Base-by-base conservation (phyloP, 2,329 filamentous ascomycete species). In the Tolypocladium album region DNA sequence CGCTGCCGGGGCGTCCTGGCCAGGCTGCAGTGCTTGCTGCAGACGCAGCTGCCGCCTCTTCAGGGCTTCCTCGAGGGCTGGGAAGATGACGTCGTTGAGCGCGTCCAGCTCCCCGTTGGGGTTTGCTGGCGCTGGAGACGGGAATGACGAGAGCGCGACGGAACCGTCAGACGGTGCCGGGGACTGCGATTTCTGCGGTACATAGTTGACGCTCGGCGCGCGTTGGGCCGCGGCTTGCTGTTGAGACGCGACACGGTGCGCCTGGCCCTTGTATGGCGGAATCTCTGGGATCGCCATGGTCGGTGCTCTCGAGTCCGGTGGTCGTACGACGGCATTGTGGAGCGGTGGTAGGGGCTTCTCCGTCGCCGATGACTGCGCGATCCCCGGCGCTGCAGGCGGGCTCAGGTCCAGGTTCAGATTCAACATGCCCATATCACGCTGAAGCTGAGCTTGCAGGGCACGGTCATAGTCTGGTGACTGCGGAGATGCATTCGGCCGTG, bases 31-130 rank as follows among this genome's bases (percentile, higher is more conserved):
- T 53, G 77, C 67, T 60, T 81, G 80, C 68, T 84, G 83, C 58
- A 87, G 75, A 45, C 83, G 79, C 64, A 82, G 81, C 70, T 85
- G 82, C 58, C 94, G 88, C 58, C 94, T 84, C 71, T 92, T 90
- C 24, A 97, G 84, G 9, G 94, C 92, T 65, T 94, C 89, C 73
- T 96, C 92, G 2, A 99, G 82, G 2, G 94, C 93, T 0, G 94
- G 94, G 63, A 97, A 87, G 43, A 99, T 90, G 57, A 99, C 93
- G 66, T 93, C 90, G 69, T 88, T 90, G 1, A 97, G 81, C 2
- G 92, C 92, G 58, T 95, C 94, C 27, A 96, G 82, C 61, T 95
- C 89, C 15, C 83, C 85, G 60, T 84, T 83, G 31, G 82, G 74
- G 62, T 83, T 84, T 2, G 79, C 69, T 0, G 85, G 82, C 1